phyloP scores from a whole-genome alignment of 78 protist species.

The Chrysochromulina parva region DNA sequence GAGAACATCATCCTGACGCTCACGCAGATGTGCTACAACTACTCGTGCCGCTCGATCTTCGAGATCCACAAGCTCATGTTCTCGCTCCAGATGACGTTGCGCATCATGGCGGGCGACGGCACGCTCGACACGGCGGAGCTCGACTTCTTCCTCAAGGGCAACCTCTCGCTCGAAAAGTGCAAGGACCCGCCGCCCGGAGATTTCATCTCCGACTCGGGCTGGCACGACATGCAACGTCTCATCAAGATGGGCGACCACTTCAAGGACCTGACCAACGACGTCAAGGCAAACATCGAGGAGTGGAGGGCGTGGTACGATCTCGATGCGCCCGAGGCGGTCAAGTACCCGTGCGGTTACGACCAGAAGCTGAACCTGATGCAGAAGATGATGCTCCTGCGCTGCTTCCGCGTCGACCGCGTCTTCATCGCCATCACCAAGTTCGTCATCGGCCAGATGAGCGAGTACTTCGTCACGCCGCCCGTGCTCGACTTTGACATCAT shows the following conservation, averaged over 20 bases:
- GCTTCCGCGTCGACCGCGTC: conserved; percentile 85
- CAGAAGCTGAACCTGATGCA: conserved; percentile 35
- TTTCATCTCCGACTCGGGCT: conserved; percentile 69
- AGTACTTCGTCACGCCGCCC: conserved; percentile 72
- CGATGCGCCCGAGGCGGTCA: conserved; percentile 73
- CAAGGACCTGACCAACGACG: neutral
- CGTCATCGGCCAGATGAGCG: conserved; percentile 55
- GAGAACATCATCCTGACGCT: conserved; percentile 69
- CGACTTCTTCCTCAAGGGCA: conserved; percentile 88
- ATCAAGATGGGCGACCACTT: conserved; percentile 3
- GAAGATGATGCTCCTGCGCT: conserved; percentile 70
- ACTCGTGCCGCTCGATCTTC: conserved; percentile 81
- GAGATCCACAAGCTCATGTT: conserved; percentile 83
- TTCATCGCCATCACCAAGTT: conserved; percentile 59
- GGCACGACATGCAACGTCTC: conserved; percentile 76
- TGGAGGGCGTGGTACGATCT: conserved; percentile 79
- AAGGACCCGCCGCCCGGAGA: neutral
- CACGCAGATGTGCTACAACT: conserved; percentile 72
- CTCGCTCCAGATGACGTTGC: conserved; percentile 74
- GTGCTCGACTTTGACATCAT: conserved; percentile 62
- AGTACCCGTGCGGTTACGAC: conserved; percentile 34
- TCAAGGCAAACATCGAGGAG: neutral
- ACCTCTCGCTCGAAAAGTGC: conserved; percentile 51
- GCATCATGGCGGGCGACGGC: conserved; percentile 62
- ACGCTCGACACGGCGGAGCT: conserved; percentile 41